Conservation (phyloP, 176 grass and related monocot species). For the Aechmea fasciata region DNA sequence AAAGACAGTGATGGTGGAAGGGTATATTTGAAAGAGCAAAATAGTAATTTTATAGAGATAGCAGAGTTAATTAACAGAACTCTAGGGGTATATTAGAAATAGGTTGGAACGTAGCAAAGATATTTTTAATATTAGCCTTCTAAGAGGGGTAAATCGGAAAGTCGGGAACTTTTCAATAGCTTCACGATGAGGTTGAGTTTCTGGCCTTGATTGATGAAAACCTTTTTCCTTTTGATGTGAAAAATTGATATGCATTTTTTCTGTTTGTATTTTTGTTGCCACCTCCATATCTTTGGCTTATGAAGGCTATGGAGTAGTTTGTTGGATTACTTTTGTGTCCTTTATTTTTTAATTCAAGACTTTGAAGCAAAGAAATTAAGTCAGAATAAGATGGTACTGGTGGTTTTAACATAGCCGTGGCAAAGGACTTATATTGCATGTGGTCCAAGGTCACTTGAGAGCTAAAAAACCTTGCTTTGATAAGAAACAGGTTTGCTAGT, state of each 20-base stretch:
- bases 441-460: background rate
- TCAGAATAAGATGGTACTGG: background rate
- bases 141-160: too few species aligned
- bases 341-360: background rate
- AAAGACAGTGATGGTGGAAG: too few species aligned
- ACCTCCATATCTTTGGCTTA: too few species aligned
- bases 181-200: background rate
- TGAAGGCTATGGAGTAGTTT: background rate
- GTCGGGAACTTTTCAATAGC: too few species aligned
- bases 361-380: background rate
- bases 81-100: too few species aligned
- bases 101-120: too few species aligned
- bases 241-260: background rate
- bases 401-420: background rate
- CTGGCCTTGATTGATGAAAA: background rate
- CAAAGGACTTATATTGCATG: background rate
- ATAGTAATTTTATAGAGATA: too few species aligned
- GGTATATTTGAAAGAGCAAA: too few species aligned
- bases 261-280: background rate
- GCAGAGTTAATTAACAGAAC: too few species aligned
- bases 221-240: background rate
- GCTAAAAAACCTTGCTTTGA: background rate
- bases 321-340: background rate
- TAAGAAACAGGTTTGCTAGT: background rate
- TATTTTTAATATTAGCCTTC: too few species aligned